phyloP scores from a whole-genome alignment of 345 rosid species.

The Xanthoceras sorbifolium region DNA sequence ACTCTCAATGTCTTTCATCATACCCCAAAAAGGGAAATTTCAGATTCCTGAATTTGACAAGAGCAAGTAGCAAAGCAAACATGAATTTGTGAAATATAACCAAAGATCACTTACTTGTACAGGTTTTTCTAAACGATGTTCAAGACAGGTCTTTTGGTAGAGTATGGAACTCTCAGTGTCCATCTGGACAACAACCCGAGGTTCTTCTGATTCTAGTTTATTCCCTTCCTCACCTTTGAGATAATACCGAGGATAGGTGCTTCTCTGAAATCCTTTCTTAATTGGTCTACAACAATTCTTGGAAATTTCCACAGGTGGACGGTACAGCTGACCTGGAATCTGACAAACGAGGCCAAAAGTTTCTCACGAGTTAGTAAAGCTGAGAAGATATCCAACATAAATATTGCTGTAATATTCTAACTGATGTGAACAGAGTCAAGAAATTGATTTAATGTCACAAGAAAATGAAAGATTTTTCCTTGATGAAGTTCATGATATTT shows the following conservation, averaged over 20 bases:
- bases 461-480: background rate
- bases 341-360: slow-evolving; percentile 19
- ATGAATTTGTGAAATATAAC: background rate
- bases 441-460: background rate
- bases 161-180: slow-evolving; percentile 86
- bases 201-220: slow-evolving; percentile 37
- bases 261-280: slow-evolving; percentile 58
- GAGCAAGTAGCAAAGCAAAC: background rate
- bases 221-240: slow-evolving; percentile 36
- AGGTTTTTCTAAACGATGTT: slow-evolving; percentile 69
- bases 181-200: slow-evolving; percentile 79
- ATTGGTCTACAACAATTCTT: slow-evolving; percentile 71
- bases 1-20: background rate
- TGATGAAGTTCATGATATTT: background rate
- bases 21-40: background rate
- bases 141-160: slow-evolving; percentile 85
- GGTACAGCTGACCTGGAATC: slow-evolving; percentile 65
- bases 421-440: background rate
- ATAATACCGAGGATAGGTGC: slow-evolving; percentile 60
- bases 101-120: slow-evolving; percentile 49
- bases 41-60: background rate
- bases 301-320: slow-evolving; percentile 67
- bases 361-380: background rate
- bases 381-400: slow-evolving; percentile 2
- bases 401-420: background rate